These are phyloP conservation scores for Lindgomyces ingoldianus DNA, from an alignment of 495 filamentous ascomycete species.

Conservation along the genomic window DNA sequence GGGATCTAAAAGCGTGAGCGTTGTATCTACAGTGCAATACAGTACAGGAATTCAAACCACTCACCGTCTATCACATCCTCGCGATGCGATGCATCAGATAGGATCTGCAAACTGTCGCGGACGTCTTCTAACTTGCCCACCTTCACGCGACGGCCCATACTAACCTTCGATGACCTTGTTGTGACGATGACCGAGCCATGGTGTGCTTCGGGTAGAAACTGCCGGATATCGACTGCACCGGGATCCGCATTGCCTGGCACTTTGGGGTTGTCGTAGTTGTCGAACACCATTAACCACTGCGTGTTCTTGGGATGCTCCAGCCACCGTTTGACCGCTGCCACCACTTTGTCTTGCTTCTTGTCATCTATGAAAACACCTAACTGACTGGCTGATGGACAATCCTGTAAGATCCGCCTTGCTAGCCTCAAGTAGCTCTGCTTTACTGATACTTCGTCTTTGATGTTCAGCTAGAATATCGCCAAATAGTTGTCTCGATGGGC, in stretches of 20 bases:
- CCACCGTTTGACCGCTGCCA: slow-evolving; percentile 44
- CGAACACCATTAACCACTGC: slow-evolving; percentile 43
- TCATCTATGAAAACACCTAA: slow-evolving; percentile 21
- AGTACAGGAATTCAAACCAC: slow-evolving; percentile 22
- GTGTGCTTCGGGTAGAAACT: slow-evolving; percentile 40
- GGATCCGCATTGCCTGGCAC: slow-evolving; percentile 36
- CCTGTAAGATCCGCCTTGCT: slow-evolving; percentile 40
- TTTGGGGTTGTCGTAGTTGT: slow-evolving; percentile 42
- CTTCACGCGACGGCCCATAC: slow-evolving; percentile 39
- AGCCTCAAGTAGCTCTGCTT: slow-evolving; percentile 42
- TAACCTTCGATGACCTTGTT: slow-evolving; percentile 44
- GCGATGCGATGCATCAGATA: slow-evolving; percentile 44
- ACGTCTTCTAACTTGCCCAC: slow-evolving; percentile 44
- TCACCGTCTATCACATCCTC: slow-evolving; percentile 27
- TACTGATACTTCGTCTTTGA: slow-evolving; percentile 40
- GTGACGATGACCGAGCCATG: slow-evolving; percentile 50
- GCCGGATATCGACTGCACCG: slow-evolving; percentile 44
- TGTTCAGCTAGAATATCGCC: slow-evolving; percentile 32
- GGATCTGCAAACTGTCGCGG: slow-evolving; percentile 43
- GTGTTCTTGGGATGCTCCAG: slow-evolving; percentile 39
- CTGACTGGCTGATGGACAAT: slow-evolving; percentile 35
- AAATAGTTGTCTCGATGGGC: slow-evolving; percentile 17
- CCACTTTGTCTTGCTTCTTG: slow-evolving; percentile 36
- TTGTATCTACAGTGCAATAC: slow-evolving; percentile 23
- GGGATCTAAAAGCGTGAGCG: slow-evolving; percentile 22